Base-by-base conservation (phyloP, 805 yeast genomes). In the Cyberlindnera mississippiensis region DNA sequence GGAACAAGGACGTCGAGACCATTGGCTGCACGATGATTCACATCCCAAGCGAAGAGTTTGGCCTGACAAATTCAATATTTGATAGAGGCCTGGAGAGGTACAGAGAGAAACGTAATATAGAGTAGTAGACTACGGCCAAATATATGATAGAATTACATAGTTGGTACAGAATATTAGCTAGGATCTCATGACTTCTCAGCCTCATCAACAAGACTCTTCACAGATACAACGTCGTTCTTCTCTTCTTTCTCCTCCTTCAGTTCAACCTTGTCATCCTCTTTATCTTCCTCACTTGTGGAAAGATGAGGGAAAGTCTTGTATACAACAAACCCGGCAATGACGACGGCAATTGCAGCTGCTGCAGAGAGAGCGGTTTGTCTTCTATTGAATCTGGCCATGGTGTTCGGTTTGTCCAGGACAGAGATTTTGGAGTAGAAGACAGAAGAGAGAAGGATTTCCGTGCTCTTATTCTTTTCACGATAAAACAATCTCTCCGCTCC, bases 1-100 rank as follows among this genome's bases (percentile, higher is more conserved):
- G 96, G 49, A 88, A 88, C 56, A 72, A 64, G 46, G 96, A 88
- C 51, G 96, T 88, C 4, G 82, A 77, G 53, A 52, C 59, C 4
- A 69, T 84, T 13, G 89, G 89, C 4, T 87, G 86, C 20, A 72
- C 75, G 39, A 88, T 88, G 60, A 76, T 78, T 13, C 75, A 78
- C 55, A 75, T 88, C 8, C 67, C 67, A 7, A 76, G 80, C 52
- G 82, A 81, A 33, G 30, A 37, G 19, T 18, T 24, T 13, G 52
- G 52, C 2, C 29, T 48, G n/a, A 48, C 49, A n/a, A 37, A 16
- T 18, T 3, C 10, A 2, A 34, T 48, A 14, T 48, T 62, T 27
- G 45, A 43, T 13, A 27, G 18, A 14, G 48, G 40, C 4, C 4
- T 49, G 20, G 19, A 32, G 16, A 34, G 19, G 11, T 45, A 42